Evolutionary conservation across 2,329 filamentous ascomycete species (phyloP), one percentile per base, ranked within the genome.

Genomic region (Pestalotiopsis sp.): DNA sequence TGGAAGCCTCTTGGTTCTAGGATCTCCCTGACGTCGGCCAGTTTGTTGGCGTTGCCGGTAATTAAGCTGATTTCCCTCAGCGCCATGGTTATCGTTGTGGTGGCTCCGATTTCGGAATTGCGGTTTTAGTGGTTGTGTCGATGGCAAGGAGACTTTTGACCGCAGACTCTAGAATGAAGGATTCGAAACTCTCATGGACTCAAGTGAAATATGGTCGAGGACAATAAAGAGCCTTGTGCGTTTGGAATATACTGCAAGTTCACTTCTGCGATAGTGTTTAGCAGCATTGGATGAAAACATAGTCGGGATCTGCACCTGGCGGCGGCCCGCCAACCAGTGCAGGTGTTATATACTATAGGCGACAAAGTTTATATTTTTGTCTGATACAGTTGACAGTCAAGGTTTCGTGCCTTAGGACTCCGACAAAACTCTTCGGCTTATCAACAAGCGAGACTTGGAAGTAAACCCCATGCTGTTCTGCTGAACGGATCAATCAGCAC

Each of bases 41-140:
- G 87, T 84, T 99, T 99, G 84, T 97, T 97, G 77, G 91, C 90
- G 82, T 98, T 99, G 80, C 95, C 93, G 2, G 95, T 98, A 78
- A 99, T 97, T 84, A 99, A 98, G 82, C 97, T 95, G 73, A 98
- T 41, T 13, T 45, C 31, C 23, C 36, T 39, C 4, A 31, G 57
- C 3, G 57, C 57, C 57, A 59, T 59, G 25, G 45, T 14, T 52
- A 23, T 52, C 45, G 31, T 36, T 9, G 31, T 36, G 17, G 45
- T 52, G n/a, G 45, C 14, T 52, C 45, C 45, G 45, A 9, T 52
- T 7, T 52, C 45, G 45, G 45, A 52, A 52, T 9, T 52, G 17
- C 23, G 20, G 14, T 2, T 52, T 20, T 45, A 3, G n/a, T 9
- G 2, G 20, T 52, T 20, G 17, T 52, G 7, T 11, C 45, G 17